Conservation (phyloP, 164 flowering plant species). For the Sedum album region DNA sequence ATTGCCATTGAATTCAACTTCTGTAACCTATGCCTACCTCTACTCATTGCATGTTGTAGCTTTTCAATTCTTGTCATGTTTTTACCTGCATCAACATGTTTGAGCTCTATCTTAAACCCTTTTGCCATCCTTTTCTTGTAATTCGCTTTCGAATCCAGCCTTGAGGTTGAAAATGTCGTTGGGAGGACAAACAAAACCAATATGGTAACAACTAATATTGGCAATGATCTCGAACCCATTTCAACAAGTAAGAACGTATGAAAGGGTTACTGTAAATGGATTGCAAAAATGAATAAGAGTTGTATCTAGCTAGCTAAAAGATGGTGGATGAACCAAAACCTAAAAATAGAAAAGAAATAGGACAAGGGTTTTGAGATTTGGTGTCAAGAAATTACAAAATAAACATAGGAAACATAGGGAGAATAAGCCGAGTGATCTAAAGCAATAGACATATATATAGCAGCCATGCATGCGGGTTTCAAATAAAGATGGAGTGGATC, state of each 20-base stretch:
- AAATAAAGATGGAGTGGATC: neutral
- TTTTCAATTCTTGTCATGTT: slow-evolving; percentile 51
- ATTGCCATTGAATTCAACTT: slow-evolving; percentile 23
- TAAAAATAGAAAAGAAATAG: too few relatives aligned
- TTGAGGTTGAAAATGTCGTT: neutral
- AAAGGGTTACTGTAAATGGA: too few relatives aligned
- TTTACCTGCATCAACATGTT: slow-evolving; percentile 48
- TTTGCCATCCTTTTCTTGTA: neutral
- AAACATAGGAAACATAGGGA: too few relatives aligned
- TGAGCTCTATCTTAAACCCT: slow-evolving; percentile 43
- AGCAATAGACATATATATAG: too few relatives aligned
- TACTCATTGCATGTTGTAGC: slow-evolving; percentile 42
- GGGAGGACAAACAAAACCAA: neutral
- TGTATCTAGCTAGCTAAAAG: too few relatives aligned
- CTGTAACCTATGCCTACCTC: slow-evolving; percentile 41
- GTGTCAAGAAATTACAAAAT: too few relatives aligned
- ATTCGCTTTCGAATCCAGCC: neutral
- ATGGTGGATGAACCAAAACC: too few relatives aligned
- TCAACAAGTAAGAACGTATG: neutral
- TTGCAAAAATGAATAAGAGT: too few relatives aligned
- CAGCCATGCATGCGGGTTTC: neutral
- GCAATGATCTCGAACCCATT: neutral
- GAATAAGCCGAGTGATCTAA: too few relatives aligned
- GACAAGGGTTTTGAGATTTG: too few relatives aligned
- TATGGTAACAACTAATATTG: neutral